Base-by-base conservation (phyloP, 139 green algal species). In the Zygnema circumcarinatum region DNA sequence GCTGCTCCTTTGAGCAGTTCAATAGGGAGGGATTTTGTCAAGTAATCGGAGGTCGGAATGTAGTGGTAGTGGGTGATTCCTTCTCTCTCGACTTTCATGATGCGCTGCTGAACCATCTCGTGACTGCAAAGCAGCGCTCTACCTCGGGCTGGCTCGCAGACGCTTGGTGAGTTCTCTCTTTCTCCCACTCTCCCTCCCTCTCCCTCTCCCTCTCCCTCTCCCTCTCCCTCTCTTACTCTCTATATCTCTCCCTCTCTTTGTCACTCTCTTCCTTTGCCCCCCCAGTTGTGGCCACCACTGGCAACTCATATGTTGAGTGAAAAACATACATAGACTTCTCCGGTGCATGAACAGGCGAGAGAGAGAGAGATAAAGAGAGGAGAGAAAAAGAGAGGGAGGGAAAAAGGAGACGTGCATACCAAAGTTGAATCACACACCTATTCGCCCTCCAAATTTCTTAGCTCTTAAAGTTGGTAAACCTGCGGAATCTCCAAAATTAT, bases 31-130 rank as follows among this genome's bases (percentile, higher is more conserved):
- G 76, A 29, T 84, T 84, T 62, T 84, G 76, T 62, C 36, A 36
- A 16, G 76, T 36, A 40, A 22, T 84, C 33, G 41, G 76, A 62
- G 39, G 39, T 54, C n/a, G 76, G 7, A 84, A 67, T 62, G 29
- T 84, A 22, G 76, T 84, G 76, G 25, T 84, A 36, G 76, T 84
- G 76, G 76, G 76, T 2, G 76, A 84, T 36, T 22, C 39, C 32
- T 68, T 84, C 20, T 39, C 33, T 25, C 39, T 84, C 0, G 36
- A 84, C 36, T 67, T 56, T 22, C 76, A 84, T 36, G 76, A 84
- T 36, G 40, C 39, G 0, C 20, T 84, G 1, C 0, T 84, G 20
- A 84, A 67, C 76, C 76, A 84, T 35, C 76, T 84, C 0, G 38
- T 76, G 33, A 67, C 76, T 62, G 22, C 76, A 25, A 38, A 21